Conservation (phyloP, 2,329 filamentous ascomycete genomes). For the Polytolypa hystricis region DNA sequence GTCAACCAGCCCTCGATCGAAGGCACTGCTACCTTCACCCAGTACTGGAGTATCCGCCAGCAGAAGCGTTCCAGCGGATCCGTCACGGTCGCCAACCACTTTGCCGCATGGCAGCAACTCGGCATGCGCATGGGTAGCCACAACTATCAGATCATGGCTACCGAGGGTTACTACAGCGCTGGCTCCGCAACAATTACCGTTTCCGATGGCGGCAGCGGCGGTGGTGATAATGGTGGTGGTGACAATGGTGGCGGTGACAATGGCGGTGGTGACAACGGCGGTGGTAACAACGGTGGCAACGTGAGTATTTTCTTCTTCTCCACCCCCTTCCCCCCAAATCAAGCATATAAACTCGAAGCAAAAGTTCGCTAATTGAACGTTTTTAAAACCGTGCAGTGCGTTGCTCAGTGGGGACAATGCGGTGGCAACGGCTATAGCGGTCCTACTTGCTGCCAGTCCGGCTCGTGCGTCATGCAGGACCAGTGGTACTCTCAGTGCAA, state of each 20-base stretch:
- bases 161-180: conserved; percentile 28
- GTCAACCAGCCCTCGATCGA: conserved; percentile 36
- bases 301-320: not conserved
- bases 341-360: not conserved
- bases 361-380: too few species aligned
- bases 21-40: conserved; percentile 42
- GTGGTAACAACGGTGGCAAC: not conserved
- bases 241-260: not conserved
- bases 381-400: not conserved
- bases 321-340: not conserved
- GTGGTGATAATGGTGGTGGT: not conserved
- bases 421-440: not conserved
- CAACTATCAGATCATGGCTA: conserved; percentile 46
- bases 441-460: not conserved
- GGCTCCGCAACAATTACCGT: not conserved
- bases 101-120: conserved; percentile 41
- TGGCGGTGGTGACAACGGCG: too few species aligned
- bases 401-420: not conserved
- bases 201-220: not conserved
- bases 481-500: not conserved
- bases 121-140: conserved; percentile 40
- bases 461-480: not conserved
- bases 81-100: conserved; percentile 41
- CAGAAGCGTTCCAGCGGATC: conserved; percentile 41
- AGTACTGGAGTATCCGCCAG: conserved; percentile 44